Conservation (phyloP, 768 basidiomycete species). For the Phlebiopsis flavidoalba region DNA sequence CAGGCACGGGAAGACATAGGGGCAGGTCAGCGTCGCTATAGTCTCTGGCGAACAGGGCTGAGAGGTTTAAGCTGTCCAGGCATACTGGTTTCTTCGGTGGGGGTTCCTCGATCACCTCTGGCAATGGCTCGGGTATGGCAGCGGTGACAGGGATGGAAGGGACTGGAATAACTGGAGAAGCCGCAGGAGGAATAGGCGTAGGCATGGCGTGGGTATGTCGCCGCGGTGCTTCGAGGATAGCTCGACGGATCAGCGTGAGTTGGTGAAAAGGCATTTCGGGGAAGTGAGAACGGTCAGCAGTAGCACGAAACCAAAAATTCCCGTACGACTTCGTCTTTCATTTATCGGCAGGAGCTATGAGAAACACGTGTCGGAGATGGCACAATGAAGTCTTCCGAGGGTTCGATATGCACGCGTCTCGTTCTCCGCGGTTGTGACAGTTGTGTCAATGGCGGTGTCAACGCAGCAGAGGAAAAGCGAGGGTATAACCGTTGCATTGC, state of each 20-base stretch:
- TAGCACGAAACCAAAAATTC: no score
- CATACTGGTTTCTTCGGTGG: neutral
- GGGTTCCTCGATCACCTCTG: neutral
- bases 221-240: neutral
- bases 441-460: neutral
- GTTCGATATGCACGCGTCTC: constrained; percentile 18
- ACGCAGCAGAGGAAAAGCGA: constrained; percentile 6
- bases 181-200: constrained; percentile 6
- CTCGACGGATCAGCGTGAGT: neutral
- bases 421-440: constrained; percentile 3
- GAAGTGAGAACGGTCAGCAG: constrained; percentile 21
- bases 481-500: constrained; percentile 1
- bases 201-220: constrained; percentile 9
- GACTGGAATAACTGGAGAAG: neutral
- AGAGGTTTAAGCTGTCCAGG: neutral
- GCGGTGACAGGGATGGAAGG: neutral
- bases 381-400: constrained; percentile 29
- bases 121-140: neutral
- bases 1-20: neutral
- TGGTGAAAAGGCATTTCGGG: constrained; percentile 11
- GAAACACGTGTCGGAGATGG: constrained; percentile 21
- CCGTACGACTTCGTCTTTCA: constrained; percentile 18
- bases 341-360: neutral
- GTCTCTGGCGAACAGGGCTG: constrained; percentile 7
- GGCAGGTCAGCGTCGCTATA: neutral